These are phyloP conservation scores for Botrytis fabae DNA, from an alignment of 2,329 filamentous ascomycete species.

Conservation along the genomic window DNA sequence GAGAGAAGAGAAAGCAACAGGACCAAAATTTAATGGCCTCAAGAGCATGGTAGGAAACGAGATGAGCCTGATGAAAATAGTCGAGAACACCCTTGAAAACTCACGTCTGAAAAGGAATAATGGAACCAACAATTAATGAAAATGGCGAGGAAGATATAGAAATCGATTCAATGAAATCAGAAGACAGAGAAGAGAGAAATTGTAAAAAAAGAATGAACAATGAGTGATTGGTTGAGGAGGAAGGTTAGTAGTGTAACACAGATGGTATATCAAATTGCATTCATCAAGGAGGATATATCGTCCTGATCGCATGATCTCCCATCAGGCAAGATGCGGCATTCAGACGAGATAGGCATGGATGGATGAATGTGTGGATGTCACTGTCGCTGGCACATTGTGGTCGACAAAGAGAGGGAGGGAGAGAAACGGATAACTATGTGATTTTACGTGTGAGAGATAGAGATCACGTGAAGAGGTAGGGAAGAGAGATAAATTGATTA, in stretches of 20 bases:
- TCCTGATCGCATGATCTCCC: background rate
- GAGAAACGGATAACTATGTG: no score
- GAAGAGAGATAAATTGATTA: background rate
- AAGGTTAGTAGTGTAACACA: background rate
- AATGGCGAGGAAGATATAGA: background rate
- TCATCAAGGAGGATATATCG: background rate
- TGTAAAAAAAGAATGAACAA: background rate
- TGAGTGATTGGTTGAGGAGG: background rate
- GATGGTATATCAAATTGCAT: background rate
- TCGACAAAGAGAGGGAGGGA: no score
- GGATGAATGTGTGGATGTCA: background rate
- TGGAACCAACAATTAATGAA: background rate
- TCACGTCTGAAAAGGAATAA: background rate
- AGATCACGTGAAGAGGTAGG: background rate
- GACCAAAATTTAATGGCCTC: conserved; percentile 28
- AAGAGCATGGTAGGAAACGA: conserved; percentile 27
- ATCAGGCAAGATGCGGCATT: background rate
- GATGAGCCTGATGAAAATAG: background rate
- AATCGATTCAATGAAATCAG: background rate
- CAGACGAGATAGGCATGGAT: background rate
- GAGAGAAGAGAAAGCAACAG: conserved; percentile 24
- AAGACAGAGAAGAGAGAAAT: background rate
- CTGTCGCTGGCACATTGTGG: background rate
- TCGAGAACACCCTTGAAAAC: background rate
- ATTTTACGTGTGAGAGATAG: no score